Evolutionary conservation across 139 green algal species (phyloP).

Genomic region (Trebouxia sp.): DNA sequence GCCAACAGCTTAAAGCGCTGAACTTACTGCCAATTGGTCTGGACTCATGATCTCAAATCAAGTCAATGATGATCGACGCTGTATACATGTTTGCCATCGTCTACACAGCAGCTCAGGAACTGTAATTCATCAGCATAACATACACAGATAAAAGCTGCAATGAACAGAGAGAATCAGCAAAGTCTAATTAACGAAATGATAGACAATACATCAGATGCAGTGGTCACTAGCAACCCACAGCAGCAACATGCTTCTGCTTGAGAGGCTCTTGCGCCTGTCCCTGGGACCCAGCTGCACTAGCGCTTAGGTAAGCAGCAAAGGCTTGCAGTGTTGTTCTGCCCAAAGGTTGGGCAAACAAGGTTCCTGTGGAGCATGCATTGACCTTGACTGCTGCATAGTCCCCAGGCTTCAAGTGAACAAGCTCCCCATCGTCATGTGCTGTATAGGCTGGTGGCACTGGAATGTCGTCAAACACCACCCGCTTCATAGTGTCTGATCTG

Average conservation of each 20-base stretch:
- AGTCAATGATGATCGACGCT: no score
- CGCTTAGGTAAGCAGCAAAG: slow-evolving; percentile 51
- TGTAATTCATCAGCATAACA: no score
- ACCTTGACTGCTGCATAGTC: slow-evolving; percentile 69
- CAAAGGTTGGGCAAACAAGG: slow-evolving; percentile 46
- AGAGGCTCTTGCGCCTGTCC: background rate
- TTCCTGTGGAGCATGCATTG: slow-evolving; percentile 30
- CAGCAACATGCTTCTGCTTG: background rate
- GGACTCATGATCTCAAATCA: no score
- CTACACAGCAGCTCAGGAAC: no score
- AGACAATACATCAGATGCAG: no score
- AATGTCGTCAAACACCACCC: slow-evolving; percentile 55
- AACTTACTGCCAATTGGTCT: no score
- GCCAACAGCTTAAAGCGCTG: no score
- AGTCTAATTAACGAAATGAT: background rate
- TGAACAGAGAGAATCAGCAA: background rate
- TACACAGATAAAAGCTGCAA: no score
- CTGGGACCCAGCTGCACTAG: background rate
- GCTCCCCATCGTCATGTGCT: background rate
- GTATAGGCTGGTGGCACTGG: background rate
- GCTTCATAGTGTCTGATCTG: slow-evolving; percentile 71
- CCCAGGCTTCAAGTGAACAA: slow-evolving; percentile 44
- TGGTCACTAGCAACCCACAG: background rate
- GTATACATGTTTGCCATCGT: no score
- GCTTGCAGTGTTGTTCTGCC: slow-evolving; percentile 51